phyloP scores from a whole-genome alignment of 208 protist genomes.

The Trypanosoma mega region DNA sequence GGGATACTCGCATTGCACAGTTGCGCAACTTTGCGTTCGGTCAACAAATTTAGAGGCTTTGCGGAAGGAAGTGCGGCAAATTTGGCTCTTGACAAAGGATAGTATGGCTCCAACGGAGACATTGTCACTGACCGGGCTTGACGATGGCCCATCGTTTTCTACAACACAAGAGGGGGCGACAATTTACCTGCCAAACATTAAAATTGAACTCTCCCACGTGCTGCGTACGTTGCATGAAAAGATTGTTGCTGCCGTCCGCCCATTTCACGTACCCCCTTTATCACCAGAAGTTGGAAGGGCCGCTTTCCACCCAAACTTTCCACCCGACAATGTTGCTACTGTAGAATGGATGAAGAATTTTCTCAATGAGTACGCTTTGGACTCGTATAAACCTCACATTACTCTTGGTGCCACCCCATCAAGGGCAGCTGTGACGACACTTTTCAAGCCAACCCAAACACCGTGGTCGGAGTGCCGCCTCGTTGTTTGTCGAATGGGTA shows the following conservation, averaged over 20 bases:
- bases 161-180: slow-evolving; percentile 32
- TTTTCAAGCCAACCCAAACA: slow-evolving; percentile 53
- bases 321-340: slow-evolving; percentile 29
- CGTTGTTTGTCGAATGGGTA: slow-evolving; percentile 79
- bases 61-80: slow-evolving; percentile 36
- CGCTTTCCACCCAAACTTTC: slow-evolving; percentile 74
- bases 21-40: slow-evolving; percentile 63
- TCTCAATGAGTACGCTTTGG: slow-evolving; percentile 30
- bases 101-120: slow-evolving; percentile 24
- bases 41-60: slow-evolving; percentile 48
- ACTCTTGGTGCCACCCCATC: slow-evolving; percentile 63
- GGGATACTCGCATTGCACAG: slow-evolving; percentile 73
- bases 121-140: slow-evolving; percentile 35
- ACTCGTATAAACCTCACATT: slow-evolving; percentile 72
- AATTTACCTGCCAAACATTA: slow-evolving; percentile 60
- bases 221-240: slow-evolving; percentile 55
- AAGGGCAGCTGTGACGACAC: slow-evolving; percentile 33
- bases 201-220: slow-evolving; percentile 35
- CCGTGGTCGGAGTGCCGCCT: slow-evolving; percentile 67
- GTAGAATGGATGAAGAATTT: slow-evolving; percentile 62
- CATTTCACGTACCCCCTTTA: slow-evolving; percentile 44
- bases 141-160: slow-evolving; percentile 46
- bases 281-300: slow-evolving; percentile 52
- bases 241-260: slow-evolving; percentile 39
- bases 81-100: slow-evolving; percentile 34